Evolutionary conservation across 2,329 filamentous ascomycete genomes (phyloP), one percentile per base, ranked within the genome.

Genomic region (Stromatinia cepivora): DNA sequence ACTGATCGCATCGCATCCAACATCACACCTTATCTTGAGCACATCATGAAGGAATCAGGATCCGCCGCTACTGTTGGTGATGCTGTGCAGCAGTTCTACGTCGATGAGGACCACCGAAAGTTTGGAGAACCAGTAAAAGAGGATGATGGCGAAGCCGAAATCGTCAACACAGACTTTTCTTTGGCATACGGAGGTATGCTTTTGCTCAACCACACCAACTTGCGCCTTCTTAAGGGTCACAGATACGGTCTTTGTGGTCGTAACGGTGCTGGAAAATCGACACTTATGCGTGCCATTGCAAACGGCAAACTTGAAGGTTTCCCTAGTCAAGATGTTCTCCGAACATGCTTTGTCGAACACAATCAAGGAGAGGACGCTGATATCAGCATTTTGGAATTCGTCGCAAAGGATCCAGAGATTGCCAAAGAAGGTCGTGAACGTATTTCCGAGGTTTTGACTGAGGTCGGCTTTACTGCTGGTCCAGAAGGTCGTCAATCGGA

Each of bases 241-340:
- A 91, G 95, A 70, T 99, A 99, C 79, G 95, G 95, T 80, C 91
- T 99, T 25, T 97, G 94, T 77, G 95, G 95, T 77, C 92, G 94
- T 76, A 99, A 99, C 80, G 95, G 95, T 83, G 93, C 94, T 69
- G 95, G 95, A 78, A 99, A 99, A 84, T 98, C 95, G n/a, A 99
- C 95, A 1, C 87, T 99, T 70, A 98, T 99, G 95, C 92, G 93
- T 79, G 93, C 92, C 79, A 99, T 99, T 77, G 92, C 95, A 64
- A 91, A 91, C 70, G 94, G 94, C 78, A 99, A 99, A 85, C 87
- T 99, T 4, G 95, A 99, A 81, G 95, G 95, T 11, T 99, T 99
- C 83, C 95, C 95, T 50, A 85, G 93, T 22, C 93, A 95, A 79
- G 93, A 97, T 73, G 90, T 94, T 70, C 89, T 99, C 76, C 91